Evolutionary conservation across 306 rosid species (phyloP), one percentile per base, ranked within the genome.

Genomic region (Cucumis cinereus): DNA sequence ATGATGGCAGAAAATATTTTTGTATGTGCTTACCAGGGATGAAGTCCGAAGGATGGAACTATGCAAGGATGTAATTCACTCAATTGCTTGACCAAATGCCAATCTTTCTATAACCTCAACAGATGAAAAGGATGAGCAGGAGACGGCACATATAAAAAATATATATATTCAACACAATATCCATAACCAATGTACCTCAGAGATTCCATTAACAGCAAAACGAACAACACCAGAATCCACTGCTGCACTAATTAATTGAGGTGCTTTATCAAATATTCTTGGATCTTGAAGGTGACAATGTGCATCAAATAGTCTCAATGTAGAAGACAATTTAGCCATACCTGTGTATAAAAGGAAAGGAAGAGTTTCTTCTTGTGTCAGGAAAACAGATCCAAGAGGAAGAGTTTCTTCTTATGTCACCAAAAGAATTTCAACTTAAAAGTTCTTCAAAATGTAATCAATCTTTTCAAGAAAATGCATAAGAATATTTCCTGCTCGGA

Each of bases 231-330:
- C 97, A 19, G 79, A 66, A 20, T 86, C 87, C 23, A 84, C 80
- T 16, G 92, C 89, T 7, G 83, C 14, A 3, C 85, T 79, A 19
- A 91, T 90, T 41, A 94, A 63, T 54, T 85, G 84, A 8, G 93
- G 87, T 6, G 82, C 83, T 62, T 87, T 85, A 71, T 78, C 69
- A 24, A 87, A 45, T 75, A 91, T 89, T 86, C 90, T 91, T 70
- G 96, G 86, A 79, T 94, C 96, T 70, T 94, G 97, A 19, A 91
- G 86, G 77, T 91, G 97, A 84, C 97, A 91, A 84, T 94, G 97
- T 0, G 97, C 95, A 57, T 91, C 96, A 61, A 94, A 89, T n/a
- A 94, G 77, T 74, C 85, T 88, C 88, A 93, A 78, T 79, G 76
- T 85, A 70, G 53, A 38, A 10, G 56, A 67, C 26, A 77, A 23